Conservation (phyloP, 805 yeast species). For the Lipomyces orientalis region DNA sequence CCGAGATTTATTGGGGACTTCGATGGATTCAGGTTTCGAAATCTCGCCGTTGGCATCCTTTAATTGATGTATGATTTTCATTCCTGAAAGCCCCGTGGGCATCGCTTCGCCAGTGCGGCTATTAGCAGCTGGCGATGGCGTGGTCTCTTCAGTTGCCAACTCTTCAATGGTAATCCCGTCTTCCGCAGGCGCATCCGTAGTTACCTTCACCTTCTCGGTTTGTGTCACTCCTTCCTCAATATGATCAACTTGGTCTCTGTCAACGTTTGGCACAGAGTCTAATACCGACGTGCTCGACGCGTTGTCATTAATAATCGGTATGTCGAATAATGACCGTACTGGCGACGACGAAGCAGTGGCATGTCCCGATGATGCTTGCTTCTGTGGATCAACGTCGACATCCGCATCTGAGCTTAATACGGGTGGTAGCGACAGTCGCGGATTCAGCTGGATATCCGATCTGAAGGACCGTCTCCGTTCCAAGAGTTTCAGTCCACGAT, state of each 20-base stretch:
- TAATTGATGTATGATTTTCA: background rate
- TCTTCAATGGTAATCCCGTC: background rate
- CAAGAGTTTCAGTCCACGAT: background rate
- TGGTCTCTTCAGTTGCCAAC: background rate
- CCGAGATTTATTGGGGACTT: background rate
- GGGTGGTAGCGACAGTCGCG: constrained; percentile 20
- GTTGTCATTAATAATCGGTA: background rate
- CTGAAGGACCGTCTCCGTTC: background rate
- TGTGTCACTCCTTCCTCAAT: background rate
- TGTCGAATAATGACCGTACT: constrained; percentile 6
- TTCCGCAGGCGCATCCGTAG: background rate
- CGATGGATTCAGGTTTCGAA: background rate
- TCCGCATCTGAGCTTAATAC: constrained; percentile 21
- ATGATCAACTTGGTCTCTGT: background rate
- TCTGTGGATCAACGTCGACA: constrained; percentile 26
- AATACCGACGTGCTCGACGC: background rate
- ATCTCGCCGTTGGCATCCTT: background rate
- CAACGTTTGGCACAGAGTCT: background rate
- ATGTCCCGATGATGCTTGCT: constrained; percentile 20
- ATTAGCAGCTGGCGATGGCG: background rate
- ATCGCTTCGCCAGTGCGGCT: background rate
- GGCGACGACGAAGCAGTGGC: constrained; percentile 11
- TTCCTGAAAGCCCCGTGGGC: background rate
- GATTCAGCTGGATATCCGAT: constrained; percentile 12
- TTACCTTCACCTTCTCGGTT: background rate